Base-by-base conservation (phyloP, 192 early-diverging fungal genomes). In the Linnemannia exigua region DNA sequence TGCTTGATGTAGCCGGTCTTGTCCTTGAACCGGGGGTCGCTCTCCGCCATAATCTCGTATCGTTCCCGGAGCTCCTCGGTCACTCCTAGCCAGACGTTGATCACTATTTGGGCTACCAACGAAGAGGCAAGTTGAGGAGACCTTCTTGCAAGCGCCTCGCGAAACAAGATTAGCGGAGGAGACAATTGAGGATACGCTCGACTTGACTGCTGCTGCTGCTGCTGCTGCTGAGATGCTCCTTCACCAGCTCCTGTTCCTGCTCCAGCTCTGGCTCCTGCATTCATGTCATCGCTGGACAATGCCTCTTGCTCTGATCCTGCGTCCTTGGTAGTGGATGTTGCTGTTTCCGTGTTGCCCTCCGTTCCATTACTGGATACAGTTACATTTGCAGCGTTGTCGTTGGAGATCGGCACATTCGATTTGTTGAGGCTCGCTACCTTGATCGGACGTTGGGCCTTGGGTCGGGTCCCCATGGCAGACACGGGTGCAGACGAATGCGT, bases 31-130 rank as follows among this genome's bases (percentile, higher is more conserved):
- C 58, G 58, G 3, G 58, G 58, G 28, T 63, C 58, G 58, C 58
- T 63, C 58, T 63, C 58, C 25, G 58, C 58, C 58, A 63, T 63
- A 25, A 63, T 63, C 58, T 63, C 58, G 58, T 63, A 63, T 25
- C 58, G 58, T 25, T 63, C 58, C 58, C 58, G 58, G 31, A 63
- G 58, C 3, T 63, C 58, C 11, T 63, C 58, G n/a, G 58, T 63
- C 58, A 63, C 58, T 63, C 58, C 58, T n/a, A 63, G 28, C 58
- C 58, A 63, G 58, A 63, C 58, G 58, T 63, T 63, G 58, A 63
- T 63, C 58, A 63, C 58, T 63, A 63, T 63, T 63, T 63, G 58
- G 28, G 58, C 58, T 63, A 63, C 58, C 58, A 63, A 63, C 58
- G 58, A 63, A 63, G 58, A 63, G 12, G 58, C 58, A 63, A 63